These are phyloP conservation scores for Boeremia lycopersici DNA, from an alignment of 2,329 filamentous ascomycete species.

Conservation along the genomic window DNA sequence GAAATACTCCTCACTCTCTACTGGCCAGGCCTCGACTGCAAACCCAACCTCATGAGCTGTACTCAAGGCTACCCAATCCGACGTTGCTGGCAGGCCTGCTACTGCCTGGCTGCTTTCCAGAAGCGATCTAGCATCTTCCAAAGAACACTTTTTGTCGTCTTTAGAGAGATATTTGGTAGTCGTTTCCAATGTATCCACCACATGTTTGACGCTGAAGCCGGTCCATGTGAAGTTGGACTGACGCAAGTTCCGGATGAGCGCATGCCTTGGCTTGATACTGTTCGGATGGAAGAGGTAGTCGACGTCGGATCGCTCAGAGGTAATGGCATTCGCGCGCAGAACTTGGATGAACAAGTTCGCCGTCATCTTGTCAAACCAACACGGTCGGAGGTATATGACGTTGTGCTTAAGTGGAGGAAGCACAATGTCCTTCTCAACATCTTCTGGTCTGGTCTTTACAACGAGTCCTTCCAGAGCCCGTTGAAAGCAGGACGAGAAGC, in stretches of 20 bases:
- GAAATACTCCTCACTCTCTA: constrained; percentile 67
- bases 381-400: constrained; percentile 76
- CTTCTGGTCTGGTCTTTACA: constrained; percentile 76
- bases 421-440: constrained; percentile 67
- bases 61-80: constrained; percentile 70
- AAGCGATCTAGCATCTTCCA: constrained; percentile 67
- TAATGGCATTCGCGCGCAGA: constrained; percentile 84
- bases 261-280: constrained; percentile 69
- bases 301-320: constrained; percentile 79
- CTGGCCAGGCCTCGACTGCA: constrained; percentile 71
- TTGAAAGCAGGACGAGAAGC: constrained; percentile 63
- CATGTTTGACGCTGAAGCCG: constrained; percentile 70
- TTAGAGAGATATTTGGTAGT: constrained; percentile 71
- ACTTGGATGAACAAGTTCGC: constrained; percentile 85
- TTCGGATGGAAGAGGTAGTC: constrained; percentile 89
- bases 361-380: constrained; percentile 81
- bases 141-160: constrained; percentile 62
- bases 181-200: constrained; percentile 68
- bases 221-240: constrained; percentile 88
- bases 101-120: constrained; percentile 70
- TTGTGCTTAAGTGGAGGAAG: constrained; percentile 76
- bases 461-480: constrained; percentile 78
- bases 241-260: constrained; percentile 77
- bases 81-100: constrained; percentile 62
- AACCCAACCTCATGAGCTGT: constrained; percentile 78